Evolutionary conservation across 2,329 filamentous ascomycete species (phyloP).

Genomic region (Chrysoporthe deuterocubensis): DNA sequence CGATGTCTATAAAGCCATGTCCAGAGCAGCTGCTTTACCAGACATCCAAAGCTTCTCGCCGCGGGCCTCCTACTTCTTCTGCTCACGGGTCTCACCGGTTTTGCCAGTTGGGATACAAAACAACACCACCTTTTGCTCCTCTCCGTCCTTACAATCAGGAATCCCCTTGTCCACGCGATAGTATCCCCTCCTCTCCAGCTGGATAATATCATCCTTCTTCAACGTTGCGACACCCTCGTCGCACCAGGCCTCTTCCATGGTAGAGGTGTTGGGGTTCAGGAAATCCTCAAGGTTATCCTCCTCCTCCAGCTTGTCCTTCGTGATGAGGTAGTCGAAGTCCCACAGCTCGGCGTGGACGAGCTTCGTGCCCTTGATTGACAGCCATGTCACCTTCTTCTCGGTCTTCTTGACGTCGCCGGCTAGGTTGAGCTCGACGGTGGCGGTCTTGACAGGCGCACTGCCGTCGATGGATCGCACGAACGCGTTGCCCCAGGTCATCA

Average conservation of each 20-base stretch:
- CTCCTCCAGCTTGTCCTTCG: constrained; percentile 91
- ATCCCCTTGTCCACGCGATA: constrained; percentile 79
- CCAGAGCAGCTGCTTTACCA: neutral
- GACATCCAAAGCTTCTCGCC: neutral
- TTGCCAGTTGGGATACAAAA: constrained; percentile 64
- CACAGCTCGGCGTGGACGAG: constrained; percentile 84
- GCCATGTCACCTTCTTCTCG: constrained; percentile 95
- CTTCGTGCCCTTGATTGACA: constrained; percentile 75
- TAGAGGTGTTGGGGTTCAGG: constrained; percentile 76
- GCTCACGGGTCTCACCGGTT: constrained; percentile 29
- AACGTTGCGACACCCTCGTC: constrained; percentile 80
- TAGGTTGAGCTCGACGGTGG: constrained; percentile 87
- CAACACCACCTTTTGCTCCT: constrained; percentile 57
- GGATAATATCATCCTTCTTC: constrained; percentile 88
- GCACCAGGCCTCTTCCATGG: constrained; percentile 73
- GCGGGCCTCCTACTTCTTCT: constrained; percentile 9
- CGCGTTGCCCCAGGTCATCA: constrained; percentile 97
- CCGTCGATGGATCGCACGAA: constrained; percentile 71
- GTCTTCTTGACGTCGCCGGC: constrained; percentile 94
- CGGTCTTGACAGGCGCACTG: constrained; percentile 63
- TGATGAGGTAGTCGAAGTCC: constrained; percentile 94
- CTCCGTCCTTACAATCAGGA: constrained; percentile 52
- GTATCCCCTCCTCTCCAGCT: constrained; percentile 92
- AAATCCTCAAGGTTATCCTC: constrained; percentile 86
- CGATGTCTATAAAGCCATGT: constrained; percentile 1